Conservation (phyloP, 2,329 filamentous ascomycete genomes). For the Coccinonectria pachysandricola region DNA sequence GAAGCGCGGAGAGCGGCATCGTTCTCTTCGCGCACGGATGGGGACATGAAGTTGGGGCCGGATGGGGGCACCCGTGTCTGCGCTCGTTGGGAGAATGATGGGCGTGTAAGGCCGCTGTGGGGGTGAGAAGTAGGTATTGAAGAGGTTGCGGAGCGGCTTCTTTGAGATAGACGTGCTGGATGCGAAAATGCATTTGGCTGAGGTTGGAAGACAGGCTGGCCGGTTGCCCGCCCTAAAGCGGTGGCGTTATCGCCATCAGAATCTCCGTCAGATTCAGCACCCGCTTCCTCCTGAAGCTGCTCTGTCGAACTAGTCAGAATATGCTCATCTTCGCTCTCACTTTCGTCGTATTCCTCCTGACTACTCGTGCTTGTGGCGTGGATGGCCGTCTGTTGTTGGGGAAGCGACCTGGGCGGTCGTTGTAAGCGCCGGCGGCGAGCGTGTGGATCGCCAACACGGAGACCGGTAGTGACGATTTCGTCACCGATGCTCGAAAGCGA, state of each 20-base stretch:
- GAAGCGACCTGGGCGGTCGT: constrained; percentile 21
- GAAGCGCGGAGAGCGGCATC: constrained; percentile 88
- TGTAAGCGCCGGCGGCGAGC: constrained; percentile 46
- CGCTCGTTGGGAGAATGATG: constrained; percentile 38
- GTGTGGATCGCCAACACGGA: constrained; percentile 62
- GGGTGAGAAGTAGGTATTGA: constrained; percentile 38
- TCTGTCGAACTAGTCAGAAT: constrained; percentile 50
- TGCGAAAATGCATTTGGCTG: constrained; percentile 91
- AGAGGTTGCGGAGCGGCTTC: constrained; percentile 40
- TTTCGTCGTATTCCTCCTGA: constrained; percentile 91
- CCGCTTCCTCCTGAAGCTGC: constrained; percentile 30
- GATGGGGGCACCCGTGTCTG: constrained; percentile 35
- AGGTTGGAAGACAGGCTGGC: constrained; percentile 58
- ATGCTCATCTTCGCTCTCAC: constrained; percentile 77
- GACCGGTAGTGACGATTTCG: constrained; percentile 82
- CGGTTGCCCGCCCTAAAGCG: constrained; percentile 56
- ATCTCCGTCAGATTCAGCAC: constrained; percentile 37
- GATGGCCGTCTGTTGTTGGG: constrained; percentile 30
- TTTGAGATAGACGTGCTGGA: constrained; percentile 41
- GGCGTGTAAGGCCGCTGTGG: constrained; percentile 40
- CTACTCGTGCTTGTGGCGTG: constrained; percentile 53
- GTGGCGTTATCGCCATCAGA: constrained; percentile 67
- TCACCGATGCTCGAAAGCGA: constrained; percentile 78
- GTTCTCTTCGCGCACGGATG: constrained; percentile 73
- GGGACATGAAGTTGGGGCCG: constrained; percentile 56